A percentile compares a stretch with the other conserved stretches of the same genome.
Evolutionary conservation across 768 basidiomycete species (phyloP).

Genomic region (Termitomyces titanicus): DNA sequence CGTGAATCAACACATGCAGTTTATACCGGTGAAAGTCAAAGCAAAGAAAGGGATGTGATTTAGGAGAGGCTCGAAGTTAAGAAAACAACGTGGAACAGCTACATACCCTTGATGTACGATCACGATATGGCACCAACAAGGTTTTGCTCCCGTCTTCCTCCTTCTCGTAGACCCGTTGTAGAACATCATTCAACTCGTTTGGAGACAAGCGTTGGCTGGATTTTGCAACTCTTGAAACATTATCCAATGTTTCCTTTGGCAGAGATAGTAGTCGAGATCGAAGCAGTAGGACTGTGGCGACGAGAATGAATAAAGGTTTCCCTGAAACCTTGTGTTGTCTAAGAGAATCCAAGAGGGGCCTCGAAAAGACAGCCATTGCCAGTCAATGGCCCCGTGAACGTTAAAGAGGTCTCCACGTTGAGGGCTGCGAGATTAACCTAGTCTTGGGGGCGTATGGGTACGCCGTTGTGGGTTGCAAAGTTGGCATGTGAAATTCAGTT

Average conservation of each 20-base stretch:
- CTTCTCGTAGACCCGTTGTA: slow-evolving; percentile 63
- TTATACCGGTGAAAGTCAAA: neutral
- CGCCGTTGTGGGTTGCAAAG: too few species aligned
- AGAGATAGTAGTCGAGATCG: slow-evolving; percentile 39
- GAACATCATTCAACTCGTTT: slow-evolving; percentile 41
- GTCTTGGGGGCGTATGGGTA: too few species aligned
- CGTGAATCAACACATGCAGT: neutral
- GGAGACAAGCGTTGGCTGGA: slow-evolving; percentile 25
- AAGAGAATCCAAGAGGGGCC: slow-evolving; percentile 10
- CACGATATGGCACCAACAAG: slow-evolving; percentile 65
- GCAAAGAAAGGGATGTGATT: neutral
- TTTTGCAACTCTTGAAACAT: slow-evolving; percentile 23
- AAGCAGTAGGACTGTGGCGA: slow-evolving; percentile 47
- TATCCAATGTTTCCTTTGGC: slow-evolving; percentile 26
- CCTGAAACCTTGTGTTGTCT: slow-evolving; percentile 10
- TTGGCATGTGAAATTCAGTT: slow-evolving; percentile 1
- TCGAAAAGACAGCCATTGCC: slow-evolving; percentile 15
- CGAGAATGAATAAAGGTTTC: slow-evolving; percentile 34
- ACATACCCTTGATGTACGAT: slow-evolving; percentile 59
- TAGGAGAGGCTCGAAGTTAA: neutral
- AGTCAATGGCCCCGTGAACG: neutral
- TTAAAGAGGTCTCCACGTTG: neutral
- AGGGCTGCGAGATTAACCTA: neutral
- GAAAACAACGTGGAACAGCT: neutral
- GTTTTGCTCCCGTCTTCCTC: slow-evolving; percentile 56